Evolutionary conservation across 139 green algal species (phyloP), one percentile per base, ranked within the genome.

Genomic region (Chlorella sorokiniana): DNA sequence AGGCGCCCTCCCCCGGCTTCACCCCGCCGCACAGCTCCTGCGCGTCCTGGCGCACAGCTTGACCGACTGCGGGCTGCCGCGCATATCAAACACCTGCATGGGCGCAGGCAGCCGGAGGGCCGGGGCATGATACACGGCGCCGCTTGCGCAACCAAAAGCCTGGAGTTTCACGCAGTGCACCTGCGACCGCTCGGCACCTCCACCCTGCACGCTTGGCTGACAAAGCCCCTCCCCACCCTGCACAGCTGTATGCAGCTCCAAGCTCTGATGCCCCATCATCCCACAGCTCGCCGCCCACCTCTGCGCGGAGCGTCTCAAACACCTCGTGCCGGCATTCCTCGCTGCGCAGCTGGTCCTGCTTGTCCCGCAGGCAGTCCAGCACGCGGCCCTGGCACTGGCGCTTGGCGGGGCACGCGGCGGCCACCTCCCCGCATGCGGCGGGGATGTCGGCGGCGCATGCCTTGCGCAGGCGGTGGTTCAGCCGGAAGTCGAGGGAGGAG

Each of bases 391-490:
- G 86, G 61, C 94, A 98, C 1, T 1, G 45, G 9, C 31, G 33
- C 63, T 22, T 35, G n/a, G 41, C 22, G 35, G 44, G 25, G 0
- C 44, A 37, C 35, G 27, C 23, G 33, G 35, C 63, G 4, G 29
- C n/a, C 16, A 20, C 61, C 29, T 14, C 25, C 2, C 33, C 63
- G 2, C 31, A 45, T 23, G 9, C 3, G 63, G 61, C 29, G 22
- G 61, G 27, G n/a, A 37, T 38, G 81, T 98, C 95, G 4, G 65
- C 76, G 51, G 93, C 76, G 85, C 94, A 98, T 1, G 89, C 86
- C 37, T 88, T 91, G n/a, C 83, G 72, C 29, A 98, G 89, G 33
- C 94, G 88, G 82, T 90, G 94, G 87, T 97, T 98, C n/a, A 98
- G 87, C 37, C 93, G 89, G 87, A 96, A 98, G 86, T 98, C 94